Conservation (phyloP, 371 early-diverging fungal species). For the Neoconidiobolus thromboides region DNA sequence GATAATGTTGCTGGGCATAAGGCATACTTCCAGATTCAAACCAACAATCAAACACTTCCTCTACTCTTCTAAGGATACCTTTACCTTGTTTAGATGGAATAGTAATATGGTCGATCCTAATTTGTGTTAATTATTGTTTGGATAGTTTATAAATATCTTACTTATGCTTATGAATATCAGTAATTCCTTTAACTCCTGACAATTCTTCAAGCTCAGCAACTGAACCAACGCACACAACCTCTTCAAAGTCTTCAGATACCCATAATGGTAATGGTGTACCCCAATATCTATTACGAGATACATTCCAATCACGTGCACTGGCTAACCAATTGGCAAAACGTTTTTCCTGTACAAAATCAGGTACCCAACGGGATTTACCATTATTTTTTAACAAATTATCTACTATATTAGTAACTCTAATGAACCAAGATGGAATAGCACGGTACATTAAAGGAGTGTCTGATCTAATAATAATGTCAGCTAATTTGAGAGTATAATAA, state of each 20-base stretch:
- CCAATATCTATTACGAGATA: slow-evolving; percentile 99
- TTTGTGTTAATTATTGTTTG: no score
- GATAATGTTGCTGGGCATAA: slow-evolving; percentile 99
- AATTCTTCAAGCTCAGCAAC: slow-evolving; percentile 87
- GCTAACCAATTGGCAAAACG: slow-evolving; percentile 99
- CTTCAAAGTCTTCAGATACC: slow-evolving; percentile 85
- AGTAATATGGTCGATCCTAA: slow-evolving; percentile 81
- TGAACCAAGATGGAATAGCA: slow-evolving; percentile 98
- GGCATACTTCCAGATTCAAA: slow-evolving; percentile 98
- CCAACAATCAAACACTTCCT: slow-evolving; percentile 99
- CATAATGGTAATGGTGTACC: slow-evolving; percentile 99
- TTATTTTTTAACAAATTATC: slow-evolving; percentile 85
- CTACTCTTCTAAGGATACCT: slow-evolving; percentile 78
- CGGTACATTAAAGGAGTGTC: slow-evolving; percentile 98
- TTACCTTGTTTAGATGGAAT: slow-evolving; percentile 88
- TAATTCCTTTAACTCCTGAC: slow-evolving; percentile 66
- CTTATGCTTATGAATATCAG: slow-evolving; percentile 97
- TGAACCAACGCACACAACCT: slow-evolving; percentile 92
- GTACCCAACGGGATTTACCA: slow-evolving; percentile 92
- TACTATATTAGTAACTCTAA: slow-evolving; percentile 74
- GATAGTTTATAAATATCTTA: no score
- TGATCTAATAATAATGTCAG: slow-evolving; percentile 19
- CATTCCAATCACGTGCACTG: slow-evolving; percentile 98
- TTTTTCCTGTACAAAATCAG: slow-evolving; percentile 92
- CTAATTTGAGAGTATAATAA: no score